Percentiles rank a stretch among this genome's conserved stretches.
Evolutionary conservation across 2,329 filamentous ascomycete genomes (phyloP).

Genomic region (Pyricularia pennisetigena): DNA sequence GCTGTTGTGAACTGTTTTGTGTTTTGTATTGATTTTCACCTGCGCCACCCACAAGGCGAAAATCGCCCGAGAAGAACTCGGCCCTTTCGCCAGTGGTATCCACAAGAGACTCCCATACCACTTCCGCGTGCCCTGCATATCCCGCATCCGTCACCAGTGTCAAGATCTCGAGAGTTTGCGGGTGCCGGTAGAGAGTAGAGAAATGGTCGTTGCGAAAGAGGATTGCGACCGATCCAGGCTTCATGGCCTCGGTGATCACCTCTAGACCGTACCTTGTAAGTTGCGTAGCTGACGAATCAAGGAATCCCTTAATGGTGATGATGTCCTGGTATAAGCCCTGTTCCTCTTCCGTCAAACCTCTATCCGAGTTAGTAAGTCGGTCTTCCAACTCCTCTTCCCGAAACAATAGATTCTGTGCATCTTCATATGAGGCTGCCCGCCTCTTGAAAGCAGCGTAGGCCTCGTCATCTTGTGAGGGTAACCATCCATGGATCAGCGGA

Average conservation of each 20-base stretch:
- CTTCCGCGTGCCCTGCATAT: constrained; percentile 76
- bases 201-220: constrained; percentile 97
- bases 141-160: constrained; percentile 89
- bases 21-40: constrained; percentile 9
- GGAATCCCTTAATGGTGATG: constrained; percentile 70
- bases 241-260: constrained; percentile 59
- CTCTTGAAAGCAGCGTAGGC: constrained; percentile 62
- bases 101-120: constrained; percentile 90
- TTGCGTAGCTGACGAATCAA: constrained; percentile 75
- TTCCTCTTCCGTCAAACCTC: constrained; percentile 60
- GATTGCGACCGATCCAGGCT: constrained; percentile 75
- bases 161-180: constrained; percentile 62
- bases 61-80: constrained; percentile 85
- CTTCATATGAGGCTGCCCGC: constrained; percentile 72
- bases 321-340: constrained; percentile 78
- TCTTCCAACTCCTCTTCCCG: constrained; percentile 80
- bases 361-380: constrained; percentile 48
- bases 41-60: constrained; percentile 65
- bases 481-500: constrained; percentile 87
- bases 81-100: constrained; percentile 78
- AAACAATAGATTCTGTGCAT: constrained; percentile 82
- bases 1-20: neutral
- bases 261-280: constrained; percentile 74
- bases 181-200: constrained; percentile 85
- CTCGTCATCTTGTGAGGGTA: constrained; percentile 58